phyloP scores from a whole-genome alignment of 2,329 filamentous ascomycete species.

The Botryosphaeria dothidea region DNA sequence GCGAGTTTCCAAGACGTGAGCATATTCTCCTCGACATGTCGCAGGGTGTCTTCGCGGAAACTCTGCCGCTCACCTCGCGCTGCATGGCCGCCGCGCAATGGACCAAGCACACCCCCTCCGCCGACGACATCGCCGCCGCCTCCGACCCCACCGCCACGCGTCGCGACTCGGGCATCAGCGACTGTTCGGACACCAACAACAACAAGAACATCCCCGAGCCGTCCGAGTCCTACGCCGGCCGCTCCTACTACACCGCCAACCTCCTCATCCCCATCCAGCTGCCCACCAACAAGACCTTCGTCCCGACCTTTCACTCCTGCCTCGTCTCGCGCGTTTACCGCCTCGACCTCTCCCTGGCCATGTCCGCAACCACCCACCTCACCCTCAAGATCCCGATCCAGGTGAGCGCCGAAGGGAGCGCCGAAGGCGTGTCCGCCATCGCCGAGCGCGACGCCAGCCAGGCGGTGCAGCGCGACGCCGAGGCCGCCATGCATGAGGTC shows the following conservation, averaged over 20 bases:
- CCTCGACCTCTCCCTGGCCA: slow-evolving; percentile 60
- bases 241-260: slow-evolving; percentile 61
- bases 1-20: slow-evolving; percentile 49
- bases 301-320: slow-evolving; percentile 71
- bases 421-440: slow-evolving; percentile 5
- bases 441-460: neutral
- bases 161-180: slow-evolving; percentile 45
- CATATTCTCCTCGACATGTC: slow-evolving; percentile 46
- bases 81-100: slow-evolving; percentile 60
- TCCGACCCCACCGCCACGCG: slow-evolving; percentile 25
- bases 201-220: slow-evolving; percentile 32
- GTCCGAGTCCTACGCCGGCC: slow-evolving; percentile 38
- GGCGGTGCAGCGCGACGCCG: neutral
- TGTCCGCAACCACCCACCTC: slow-evolving; percentile 45
- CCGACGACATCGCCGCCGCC: slow-evolving; percentile 21
- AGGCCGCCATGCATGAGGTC: neutral
- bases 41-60: slow-evolving; percentile 56
- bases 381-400: slow-evolving; percentile 49
- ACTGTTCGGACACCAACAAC: slow-evolving; percentile 28
- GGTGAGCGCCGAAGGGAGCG: slow-evolving; percentile 42
- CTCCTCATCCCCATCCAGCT: slow-evolving; percentile 65
- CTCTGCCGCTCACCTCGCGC: slow-evolving; percentile 54
- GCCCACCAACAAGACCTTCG: slow-evolving; percentile 60
- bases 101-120: slow-evolving; percentile 47
- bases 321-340: slow-evolving; percentile 64